Base-by-base conservation (phyloP, 345 rosid genomes). In the Arabidopsis arenosa region DNA sequence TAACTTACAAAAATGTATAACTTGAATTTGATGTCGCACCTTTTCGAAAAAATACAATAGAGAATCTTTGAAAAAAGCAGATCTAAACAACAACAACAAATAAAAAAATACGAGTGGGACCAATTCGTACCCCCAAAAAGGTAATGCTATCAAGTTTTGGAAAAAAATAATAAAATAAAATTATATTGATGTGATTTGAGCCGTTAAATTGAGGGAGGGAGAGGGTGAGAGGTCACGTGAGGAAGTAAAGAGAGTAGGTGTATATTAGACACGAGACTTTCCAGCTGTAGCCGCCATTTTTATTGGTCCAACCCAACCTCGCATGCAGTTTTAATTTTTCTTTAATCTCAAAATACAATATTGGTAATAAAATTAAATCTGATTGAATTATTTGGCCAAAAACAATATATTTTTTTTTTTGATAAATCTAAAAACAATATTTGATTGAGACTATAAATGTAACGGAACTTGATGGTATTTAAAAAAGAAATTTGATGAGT, bases 181-280 rank as follows among this genome's bases (percentile, higher is more conserved):
- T 66, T 12, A 8, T 7, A 21, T 52, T 6, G 56, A 41, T 6
- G 36, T 63, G 51, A 63, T 51, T 63, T 69, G 57, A 72, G 62
- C 80, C 80, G 76, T 64, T 58, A 32, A 52, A 71, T 56, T 28
- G 62, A 63, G 15, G 13, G 12, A 43, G 10, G 13, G 9, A 45
- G 78, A 26, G 36, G 67, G 74, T 60, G 71, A 63, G 75, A 63
- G 66, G 76, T 77, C 80, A 77, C 76, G 72, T 71, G 80, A 71
- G 80, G 67, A 57, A 56, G 53, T 70, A 54, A 77, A 55, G 56
- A 62, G 54, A 10, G 56, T 70, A 15, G 67, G 72, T 76, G 59
- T 6, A 9, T 13, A 32, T 14, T 51, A 40, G 51, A 68, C 68
- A 59, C 74, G 63, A 67, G 18, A 59, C 12, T 5, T 68, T 48